Evolutionary conservation across 2,329 filamentous ascomycete genomes (phyloP).

Genomic region (Fusarium musae): DNA sequence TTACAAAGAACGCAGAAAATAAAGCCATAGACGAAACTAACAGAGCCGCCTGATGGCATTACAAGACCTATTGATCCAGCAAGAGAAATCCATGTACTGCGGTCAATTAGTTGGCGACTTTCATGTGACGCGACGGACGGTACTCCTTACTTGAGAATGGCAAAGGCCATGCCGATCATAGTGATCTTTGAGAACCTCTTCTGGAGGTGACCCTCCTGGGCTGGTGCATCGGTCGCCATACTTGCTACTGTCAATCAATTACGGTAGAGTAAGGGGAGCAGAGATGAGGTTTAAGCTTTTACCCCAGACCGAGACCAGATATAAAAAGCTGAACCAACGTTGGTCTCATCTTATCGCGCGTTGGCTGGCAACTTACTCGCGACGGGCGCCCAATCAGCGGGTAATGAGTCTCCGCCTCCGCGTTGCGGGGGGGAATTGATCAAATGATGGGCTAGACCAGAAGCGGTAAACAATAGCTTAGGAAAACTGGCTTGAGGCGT

Average conservation of each 20-base stretch:
- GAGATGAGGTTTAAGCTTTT: neutral
- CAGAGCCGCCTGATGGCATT: conserved; percentile 55
- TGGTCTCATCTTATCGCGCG: neutral
- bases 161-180: conserved; percentile 52
- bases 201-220: conserved; percentile 34
- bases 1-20: conserved; percentile 44
- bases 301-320: neutral
- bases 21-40: conserved; percentile 54
- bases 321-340: neutral
- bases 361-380: neutral
- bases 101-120: conserved; percentile 14
- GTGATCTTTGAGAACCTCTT: conserved; percentile 41
- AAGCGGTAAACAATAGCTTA: conserved; percentile 20
- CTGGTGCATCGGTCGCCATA: conserved; percentile 10
- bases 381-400: conserved; percentile 14
- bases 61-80: conserved; percentile 57
- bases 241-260: neutral
- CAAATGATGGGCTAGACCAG: conserved; percentile 7
- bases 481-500: conserved; percentile 20
- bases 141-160: conserved; percentile 54
- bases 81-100: conserved; percentile 50
- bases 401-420: conserved; percentile 7
- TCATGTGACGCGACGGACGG: neutral
- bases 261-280: neutral
- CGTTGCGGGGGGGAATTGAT: conserved; percentile 22